These are phyloP conservation scores for Citrus hindsii DNA, from an alignment of 345 rosid species.

Conservation along the genomic window DNA sequence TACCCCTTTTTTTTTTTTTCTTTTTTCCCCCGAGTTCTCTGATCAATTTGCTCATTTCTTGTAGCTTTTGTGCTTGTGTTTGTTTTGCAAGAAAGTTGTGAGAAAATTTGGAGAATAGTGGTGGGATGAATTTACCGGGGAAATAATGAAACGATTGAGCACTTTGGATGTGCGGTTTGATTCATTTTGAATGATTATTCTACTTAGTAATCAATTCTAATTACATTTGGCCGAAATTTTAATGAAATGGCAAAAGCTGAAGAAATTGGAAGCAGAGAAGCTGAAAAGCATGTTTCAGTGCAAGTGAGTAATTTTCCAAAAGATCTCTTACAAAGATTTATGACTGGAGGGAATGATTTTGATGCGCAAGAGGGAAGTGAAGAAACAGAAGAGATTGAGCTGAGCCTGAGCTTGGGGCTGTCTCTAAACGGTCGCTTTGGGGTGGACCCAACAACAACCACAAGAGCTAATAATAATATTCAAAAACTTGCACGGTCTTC, in stretches of 20 bases:
- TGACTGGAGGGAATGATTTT: constrained; percentile 24
- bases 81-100: constrained; percentile 4
- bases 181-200: constrained; percentile 12
- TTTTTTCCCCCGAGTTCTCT: background rate
- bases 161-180: background rate
- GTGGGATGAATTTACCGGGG: background rate
- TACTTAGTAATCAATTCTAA: background rate
- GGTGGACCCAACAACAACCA: constrained; percentile 42
- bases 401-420: constrained; percentile 69
- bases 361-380: constrained; percentile 4
- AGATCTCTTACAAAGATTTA: constrained; percentile 45
- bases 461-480: constrained; percentile 22
- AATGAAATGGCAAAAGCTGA: constrained; percentile 34
- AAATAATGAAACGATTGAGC: constrained; percentile 20
- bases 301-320: constrained; percentile 15
- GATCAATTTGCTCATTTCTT: background rate
- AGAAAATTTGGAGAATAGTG: background rate
- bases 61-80: background rate
- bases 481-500: constrained; percentile 43
- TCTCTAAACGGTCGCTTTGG: constrained; percentile 84
- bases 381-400: constrained; percentile 53
- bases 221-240: background rate
- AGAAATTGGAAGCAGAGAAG: constrained; percentile 23
- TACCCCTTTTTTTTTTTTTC: background rate
- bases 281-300: constrained; percentile 22